Conservation (phyloP, 495 filamentous ascomycete genomes). For the Xylaria telfairii region DNA sequence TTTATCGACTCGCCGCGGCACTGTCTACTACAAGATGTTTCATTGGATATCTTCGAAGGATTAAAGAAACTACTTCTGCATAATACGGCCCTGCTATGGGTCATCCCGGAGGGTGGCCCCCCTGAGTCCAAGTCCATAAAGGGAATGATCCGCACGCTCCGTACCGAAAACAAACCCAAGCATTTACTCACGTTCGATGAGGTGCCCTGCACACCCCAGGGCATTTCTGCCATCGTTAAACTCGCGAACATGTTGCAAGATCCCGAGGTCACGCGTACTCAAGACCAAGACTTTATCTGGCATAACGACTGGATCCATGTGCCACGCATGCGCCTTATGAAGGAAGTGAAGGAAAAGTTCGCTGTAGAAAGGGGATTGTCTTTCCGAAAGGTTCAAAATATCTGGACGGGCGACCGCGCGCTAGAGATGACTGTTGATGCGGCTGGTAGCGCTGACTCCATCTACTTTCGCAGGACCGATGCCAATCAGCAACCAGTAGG, state of each 20-base stretch:
- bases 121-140: slow-evolving; percentile 16
- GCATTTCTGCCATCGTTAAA: slow-evolving; percentile 13
- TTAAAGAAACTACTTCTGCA: slow-evolving; percentile 18
- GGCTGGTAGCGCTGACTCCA: slow-evolving; percentile 53
- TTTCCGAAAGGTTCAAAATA: slow-evolving; percentile 18
- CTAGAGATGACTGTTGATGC: slow-evolving; percentile 42
- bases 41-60: slow-evolving; percentile 8
- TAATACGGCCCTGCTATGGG: slow-evolving; percentile 19
- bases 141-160: slow-evolving; percentile 18
- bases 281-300: slow-evolving; percentile 23
- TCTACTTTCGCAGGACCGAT: slow-evolving; percentile 54
- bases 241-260: slow-evolving; percentile 2
- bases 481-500: slow-evolving; percentile 36
- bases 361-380: slow-evolving; percentile 13
- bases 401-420: slow-evolving; percentile 35
- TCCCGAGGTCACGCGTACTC: slow-evolving; percentile 2
- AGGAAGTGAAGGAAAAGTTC: slow-evolving; percentile 11
- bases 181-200: slow-evolving; percentile 14
- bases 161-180: slow-evolving; percentile 12
- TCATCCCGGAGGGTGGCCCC: slow-evolving; percentile 14
- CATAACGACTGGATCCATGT: slow-evolving; percentile 1
- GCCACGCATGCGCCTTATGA: slow-evolving; percentile 12
- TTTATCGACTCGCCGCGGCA: slow-evolving; percentile 19
- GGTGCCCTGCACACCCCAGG: background rate
- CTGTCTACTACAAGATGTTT: slow-evolving; percentile 18